Evolutionary conservation across 1,284 basidiomycete genomes (phyloP).

Genomic region (Tylopilus sp.): DNA sequence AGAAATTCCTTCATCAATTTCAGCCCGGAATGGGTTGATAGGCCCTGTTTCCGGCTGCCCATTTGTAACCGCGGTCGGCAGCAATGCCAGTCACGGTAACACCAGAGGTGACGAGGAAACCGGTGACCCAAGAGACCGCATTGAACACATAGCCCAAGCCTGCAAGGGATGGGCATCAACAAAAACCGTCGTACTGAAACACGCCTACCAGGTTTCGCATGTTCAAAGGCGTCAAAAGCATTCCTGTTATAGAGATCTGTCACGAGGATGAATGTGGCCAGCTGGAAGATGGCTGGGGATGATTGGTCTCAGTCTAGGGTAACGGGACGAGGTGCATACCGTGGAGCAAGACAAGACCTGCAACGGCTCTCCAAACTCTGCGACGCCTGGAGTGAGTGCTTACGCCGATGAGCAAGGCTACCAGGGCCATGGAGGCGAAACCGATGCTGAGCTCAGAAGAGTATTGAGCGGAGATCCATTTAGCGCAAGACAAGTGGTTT

Average conservation of each 20-base stretch:
- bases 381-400: conserved; percentile 68
- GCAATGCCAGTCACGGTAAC: conserved; percentile 63
- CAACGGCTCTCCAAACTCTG: conserved; percentile 70
- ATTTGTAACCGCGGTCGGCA: conserved; percentile 61
- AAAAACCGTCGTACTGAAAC: background rate
- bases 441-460: conserved; percentile 58
- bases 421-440: conserved; percentile 55
- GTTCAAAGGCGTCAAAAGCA: conserved; percentile 49
- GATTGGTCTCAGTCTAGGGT: background rate
- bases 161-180: conserved; percentile 26
- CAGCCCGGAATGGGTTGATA: conserved; percentile 50
- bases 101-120: conserved; percentile 48
- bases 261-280: conserved; percentile 61
- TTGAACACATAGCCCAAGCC: conserved; percentile 58
- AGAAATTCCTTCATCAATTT: conserved; percentile 4
- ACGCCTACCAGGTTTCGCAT: conserved; percentile 57
- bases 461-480: conserved; percentile 70
- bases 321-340: conserved; percentile 38
- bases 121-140: conserved; percentile 56
- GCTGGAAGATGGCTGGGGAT: conserved; percentile 51
- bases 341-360: conserved; percentile 57
- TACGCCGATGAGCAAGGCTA: conserved; percentile 61
- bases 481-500: conserved; percentile 57
- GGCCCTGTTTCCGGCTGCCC: conserved; percentile 73
- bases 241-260: conserved; percentile 54